Base-by-base conservation (phyloP, 2,329 filamentous ascomycete species). In the Penicillium hesseltinei region DNA sequence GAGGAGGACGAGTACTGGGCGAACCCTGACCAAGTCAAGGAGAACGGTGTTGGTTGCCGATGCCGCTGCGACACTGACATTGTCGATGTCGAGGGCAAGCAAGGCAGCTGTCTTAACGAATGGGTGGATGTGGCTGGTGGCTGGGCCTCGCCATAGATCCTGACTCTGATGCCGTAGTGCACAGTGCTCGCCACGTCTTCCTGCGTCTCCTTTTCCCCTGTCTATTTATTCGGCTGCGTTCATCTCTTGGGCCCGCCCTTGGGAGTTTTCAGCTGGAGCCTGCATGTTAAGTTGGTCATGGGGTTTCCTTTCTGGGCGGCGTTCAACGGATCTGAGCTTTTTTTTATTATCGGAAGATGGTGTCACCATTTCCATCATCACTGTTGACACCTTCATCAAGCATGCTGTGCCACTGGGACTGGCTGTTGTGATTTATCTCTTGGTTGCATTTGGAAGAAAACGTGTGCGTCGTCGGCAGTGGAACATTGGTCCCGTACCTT, bases 1-100 rank as follows among this genome's bases (percentile, higher is more conserved):
- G 92, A 96, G 75, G 94, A 99, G 77, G 94, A 97, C 70, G 89
- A 92, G 63, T 99, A 97, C 79, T 99, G 93, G 92, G 92, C 91
- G 56, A 85, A 86, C 40, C 91, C 87, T 76, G 94, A 99, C 72
- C 79, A 87, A 7, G 88, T 89, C 66, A 92, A 94, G 78, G 92
- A 97, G 78, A 97, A 97, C 68, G 94, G 94, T 38, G 92, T 99
- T 9, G 94, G 94, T 38, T 99, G 94, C 78, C 87, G 94, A 69
- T 99, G 94, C 81, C 88, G 89, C 72, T 99, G 94, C 75, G 94
- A 99, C 71, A 97, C 92, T 4, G 94, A 99, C 72, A 95, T 97
- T 71, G 91, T 93, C 51, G 94, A 99, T 71, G 92, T 99, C 27
- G 94, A 99, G 79, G 92, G 92, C 75, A 99, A 97, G 77, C 90